Conservation (phyloP, 805 yeast species). For the Candida michaelii region DNA sequence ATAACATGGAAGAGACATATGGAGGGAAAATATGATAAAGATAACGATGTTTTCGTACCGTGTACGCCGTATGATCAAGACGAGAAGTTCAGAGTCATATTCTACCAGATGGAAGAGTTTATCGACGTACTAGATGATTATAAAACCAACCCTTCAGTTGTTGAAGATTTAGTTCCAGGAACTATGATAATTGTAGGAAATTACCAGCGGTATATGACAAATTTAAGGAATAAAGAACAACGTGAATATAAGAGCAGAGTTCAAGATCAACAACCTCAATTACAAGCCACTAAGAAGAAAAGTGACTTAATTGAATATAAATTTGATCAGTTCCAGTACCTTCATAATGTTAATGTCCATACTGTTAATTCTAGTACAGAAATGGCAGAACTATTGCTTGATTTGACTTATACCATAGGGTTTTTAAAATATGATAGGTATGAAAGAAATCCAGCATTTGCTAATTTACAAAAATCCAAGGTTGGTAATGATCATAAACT, state of each 20-base stretch:
- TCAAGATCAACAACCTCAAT: constrained; percentile 1
- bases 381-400: constrained; percentile 50
- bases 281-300: constrained; percentile 13
- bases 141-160: neutral
- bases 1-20: constrained; percentile 54
- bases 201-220: constrained; percentile 38
- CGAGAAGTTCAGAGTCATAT: constrained; percentile 47
- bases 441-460: constrained; percentile 53
- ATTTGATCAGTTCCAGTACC: constrained; percentile 34
- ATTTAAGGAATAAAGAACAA: constrained; percentile 23
- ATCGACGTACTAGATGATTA: constrained; percentile 1
- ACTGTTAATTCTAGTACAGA: constrained; percentile 49
- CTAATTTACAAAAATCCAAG: constrained; percentile 54
- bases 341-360: constrained; percentile 49
- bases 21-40: constrained; percentile 47
- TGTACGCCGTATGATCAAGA: constrained; percentile 36
- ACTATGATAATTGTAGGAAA: constrained; percentile 4
- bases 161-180: constrained; percentile 1
- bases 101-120: constrained; percentile 49
- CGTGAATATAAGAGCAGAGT: constrained; percentile 7
- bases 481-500: constrained; percentile 52
- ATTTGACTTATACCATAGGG: constrained; percentile 58
- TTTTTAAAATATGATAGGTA: constrained; percentile 53
- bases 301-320: constrained; percentile 32
- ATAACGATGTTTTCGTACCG: constrained; percentile 56